These are phyloP conservation scores for Coemansia sp. DNA, from an alignment of 192 early-diverging fungal genomes.

Conservation along the genomic window DNA sequence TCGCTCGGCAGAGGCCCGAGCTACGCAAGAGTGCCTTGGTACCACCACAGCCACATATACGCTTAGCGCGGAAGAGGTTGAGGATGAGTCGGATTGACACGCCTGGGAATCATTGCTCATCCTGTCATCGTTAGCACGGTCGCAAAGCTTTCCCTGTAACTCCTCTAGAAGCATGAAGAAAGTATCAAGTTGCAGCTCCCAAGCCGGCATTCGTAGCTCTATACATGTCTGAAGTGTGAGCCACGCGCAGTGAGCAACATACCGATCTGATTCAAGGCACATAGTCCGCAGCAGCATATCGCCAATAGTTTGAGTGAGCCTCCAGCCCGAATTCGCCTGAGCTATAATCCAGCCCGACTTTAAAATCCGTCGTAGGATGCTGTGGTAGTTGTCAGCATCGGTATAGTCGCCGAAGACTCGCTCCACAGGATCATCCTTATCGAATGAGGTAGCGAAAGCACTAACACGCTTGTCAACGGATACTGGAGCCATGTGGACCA, in stretches of 20 bases:
- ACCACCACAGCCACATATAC: constrained; percentile 7
- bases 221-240: constrained; percentile 17
- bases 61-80: neutral
- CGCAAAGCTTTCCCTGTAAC: constrained; percentile 20
- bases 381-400: neutral
- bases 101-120: neutral
- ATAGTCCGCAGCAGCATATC: constrained; percentile 19
- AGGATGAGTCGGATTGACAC: neutral
- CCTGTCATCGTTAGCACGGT: neutral
- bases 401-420: constrained; percentile 2
- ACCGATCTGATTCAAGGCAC: constrained; percentile 10
- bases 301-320: constrained; percentile 29
- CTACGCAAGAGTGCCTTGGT: neutral
- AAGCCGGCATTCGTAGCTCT: constrained; percentile 21
- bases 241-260: constrained; percentile 9
- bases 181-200: constrained; percentile 13
- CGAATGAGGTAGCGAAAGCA: constrained; percentile 1
- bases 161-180: constrained; percentile 12
- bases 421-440: constrained; percentile 22
- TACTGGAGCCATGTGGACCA: neutral
- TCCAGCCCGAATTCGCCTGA: constrained; percentile 26
- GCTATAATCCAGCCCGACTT: constrained; percentile 18
- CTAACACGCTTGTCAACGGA: neutral
- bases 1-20: constrained; percentile 20
- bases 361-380: constrained; percentile 18